These are phyloP conservation scores for Colletotrichum euphorbiae DNA, from an alignment of 2,329 filamentous ascomycete genomes.

Conservation along the genomic window DNA sequence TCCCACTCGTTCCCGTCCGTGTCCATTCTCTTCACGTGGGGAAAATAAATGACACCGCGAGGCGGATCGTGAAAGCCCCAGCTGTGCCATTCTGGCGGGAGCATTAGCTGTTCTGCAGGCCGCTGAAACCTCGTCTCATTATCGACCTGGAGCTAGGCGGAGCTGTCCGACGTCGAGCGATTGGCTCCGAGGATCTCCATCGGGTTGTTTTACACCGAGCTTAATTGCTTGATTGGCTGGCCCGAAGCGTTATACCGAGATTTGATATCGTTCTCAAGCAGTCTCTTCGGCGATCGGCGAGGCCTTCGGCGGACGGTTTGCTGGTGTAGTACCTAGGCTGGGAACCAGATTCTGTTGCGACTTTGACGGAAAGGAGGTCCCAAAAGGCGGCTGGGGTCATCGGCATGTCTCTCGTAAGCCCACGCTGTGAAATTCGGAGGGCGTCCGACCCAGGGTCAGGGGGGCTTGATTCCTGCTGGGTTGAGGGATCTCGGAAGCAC, in stretches of 20 bases:
- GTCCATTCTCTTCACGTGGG: constrained; percentile 4
- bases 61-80: neutral
- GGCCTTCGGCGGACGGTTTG: neutral
- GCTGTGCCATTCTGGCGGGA: constrained; percentile 16
- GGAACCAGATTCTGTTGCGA: neutral
- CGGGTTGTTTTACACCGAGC: neutral
- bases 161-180: constrained; percentile 1
- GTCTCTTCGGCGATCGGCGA: constrained; percentile 5
- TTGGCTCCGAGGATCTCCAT: neutral
- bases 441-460: neutral
- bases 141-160: neutral
- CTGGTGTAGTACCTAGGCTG: neutral
- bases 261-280: neutral
- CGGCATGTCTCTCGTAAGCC: neutral
- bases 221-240: neutral
- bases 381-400: neutral
- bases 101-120: constrained; percentile 13
- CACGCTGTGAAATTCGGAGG: neutral
- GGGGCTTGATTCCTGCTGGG: no score
- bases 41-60: neutral
- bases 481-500: no score
- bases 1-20: constrained; percentile 8
- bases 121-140: constrained; percentile 22
- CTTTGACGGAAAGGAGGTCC: neutral
- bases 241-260: constrained; percentile 4